Conservation (phyloP, 140 eudicot genomes). For the Stevia rebaudiana region DNA sequence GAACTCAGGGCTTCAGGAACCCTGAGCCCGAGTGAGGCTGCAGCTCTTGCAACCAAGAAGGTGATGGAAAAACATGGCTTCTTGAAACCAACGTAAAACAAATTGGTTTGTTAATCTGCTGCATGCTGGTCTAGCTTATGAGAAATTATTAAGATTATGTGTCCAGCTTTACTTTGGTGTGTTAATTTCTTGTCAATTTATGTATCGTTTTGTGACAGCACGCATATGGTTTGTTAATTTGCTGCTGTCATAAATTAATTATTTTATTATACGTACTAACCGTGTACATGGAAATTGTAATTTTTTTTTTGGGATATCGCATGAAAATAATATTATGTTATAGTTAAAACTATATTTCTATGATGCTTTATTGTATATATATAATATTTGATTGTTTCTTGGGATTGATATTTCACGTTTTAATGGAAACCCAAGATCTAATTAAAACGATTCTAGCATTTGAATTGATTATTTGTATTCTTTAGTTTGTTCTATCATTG, state of each 20-base stretch:
- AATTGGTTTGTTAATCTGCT: neutral
- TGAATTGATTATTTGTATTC: no score
- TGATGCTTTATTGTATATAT: neutral
- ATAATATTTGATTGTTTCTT: neutral
- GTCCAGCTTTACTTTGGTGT: slow-evolving; percentile 16
- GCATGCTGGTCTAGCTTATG: neutral
- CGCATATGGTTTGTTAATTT: neutral
- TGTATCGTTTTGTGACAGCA: slow-evolving; percentile 9
- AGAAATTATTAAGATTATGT: neutral
- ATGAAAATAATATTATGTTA: neutral
- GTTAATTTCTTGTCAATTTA: neutral
- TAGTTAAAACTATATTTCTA: neutral
- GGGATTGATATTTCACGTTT: no score
- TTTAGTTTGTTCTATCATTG: no score
- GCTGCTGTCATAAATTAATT: neutral
- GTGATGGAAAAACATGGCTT: slow-evolving; percentile 80
- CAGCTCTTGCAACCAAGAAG: slow-evolving; percentile 74
- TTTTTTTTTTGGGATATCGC: neutral
- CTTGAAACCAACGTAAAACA: slow-evolving; percentile 20
- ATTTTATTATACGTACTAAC: no score
- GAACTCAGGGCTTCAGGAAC: slow-evolving; percentile 79
- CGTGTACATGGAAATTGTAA: neutral
- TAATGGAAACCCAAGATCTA: no score
- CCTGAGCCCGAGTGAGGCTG: slow-evolving; percentile 87
- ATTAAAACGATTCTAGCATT: no score